Evolutionary conservation across 2,329 filamentous ascomycete species (phyloP).

Genomic region (Claviceps fusiformis): DNA sequence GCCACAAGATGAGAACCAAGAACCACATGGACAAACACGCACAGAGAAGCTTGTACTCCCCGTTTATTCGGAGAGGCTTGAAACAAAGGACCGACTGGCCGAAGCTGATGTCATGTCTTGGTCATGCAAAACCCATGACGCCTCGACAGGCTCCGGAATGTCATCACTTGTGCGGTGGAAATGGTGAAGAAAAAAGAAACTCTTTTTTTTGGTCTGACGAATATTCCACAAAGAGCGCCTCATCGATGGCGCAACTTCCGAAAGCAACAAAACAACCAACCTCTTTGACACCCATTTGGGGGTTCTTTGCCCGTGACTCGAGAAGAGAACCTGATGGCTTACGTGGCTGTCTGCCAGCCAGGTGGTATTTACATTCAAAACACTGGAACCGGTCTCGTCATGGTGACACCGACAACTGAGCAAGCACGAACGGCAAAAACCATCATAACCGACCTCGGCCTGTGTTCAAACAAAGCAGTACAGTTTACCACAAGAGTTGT

Average conservation of each 20-base stretch:
- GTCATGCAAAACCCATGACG: not conserved
- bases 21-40: too few species aligned
- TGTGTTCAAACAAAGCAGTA: not conserved
- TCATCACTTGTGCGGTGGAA: not conserved
- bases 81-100: too few species aligned
- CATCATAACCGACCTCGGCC: not conserved
- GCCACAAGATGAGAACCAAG: too few species aligned
- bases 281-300: not conserved
- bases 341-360: not conserved
- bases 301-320: too few species aligned
- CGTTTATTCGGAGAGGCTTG: too few species aligned
- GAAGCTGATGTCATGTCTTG: not conserved
- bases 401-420: not conserved
- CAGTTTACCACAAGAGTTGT: not conserved
- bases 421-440: not conserved
- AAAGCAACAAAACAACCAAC: not conserved
- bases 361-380: not conserved
- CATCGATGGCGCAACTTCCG: not conserved
- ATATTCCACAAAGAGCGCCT: too few species aligned
- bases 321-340: not conserved
- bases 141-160: not conserved
- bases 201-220: not conserved
- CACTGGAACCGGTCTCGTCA: not conserved
- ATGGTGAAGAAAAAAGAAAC: too few species aligned
- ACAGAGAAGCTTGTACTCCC: too few species aligned